Evolutionary conservation across 164 flowering plant genomes (phyloP).

Genomic region (Chimonanthus praecox): DNA sequence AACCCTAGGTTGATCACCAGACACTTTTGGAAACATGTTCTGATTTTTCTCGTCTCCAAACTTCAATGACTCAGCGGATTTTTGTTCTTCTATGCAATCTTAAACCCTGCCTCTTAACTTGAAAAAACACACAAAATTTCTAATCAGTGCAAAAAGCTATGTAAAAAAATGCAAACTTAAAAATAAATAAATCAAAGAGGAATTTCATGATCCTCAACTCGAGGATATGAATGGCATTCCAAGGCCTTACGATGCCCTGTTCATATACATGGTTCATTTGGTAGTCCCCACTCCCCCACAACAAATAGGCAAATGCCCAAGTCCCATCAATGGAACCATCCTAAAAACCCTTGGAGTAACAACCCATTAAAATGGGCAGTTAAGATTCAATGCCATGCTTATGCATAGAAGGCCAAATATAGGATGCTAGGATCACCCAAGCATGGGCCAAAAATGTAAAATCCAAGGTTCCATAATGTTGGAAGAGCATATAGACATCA

Average conservation of each 20-base stretch:
- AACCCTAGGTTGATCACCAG: slow-evolving; percentile 49
- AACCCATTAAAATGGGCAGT: no score
- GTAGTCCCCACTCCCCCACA: not conserved
- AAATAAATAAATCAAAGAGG: not conserved
- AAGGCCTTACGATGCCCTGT: not conserved
- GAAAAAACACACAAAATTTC: not conserved
- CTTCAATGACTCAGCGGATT: not conserved
- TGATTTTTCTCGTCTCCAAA: not conserved
- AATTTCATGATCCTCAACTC: not conserved
- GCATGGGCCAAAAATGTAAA: not conserved
- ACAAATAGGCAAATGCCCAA: not conserved
- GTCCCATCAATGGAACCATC: not conserved
- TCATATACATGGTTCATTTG: not conserved
- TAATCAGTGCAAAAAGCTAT: not conserved
- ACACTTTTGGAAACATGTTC: slow-evolving; percentile 55
- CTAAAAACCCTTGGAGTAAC: no score
- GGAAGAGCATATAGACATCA: no score
- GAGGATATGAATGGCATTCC: not conserved
- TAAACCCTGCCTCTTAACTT: slow-evolving; percentile 29
- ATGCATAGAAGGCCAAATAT: not conserved
- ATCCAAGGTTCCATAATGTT: not conserved
- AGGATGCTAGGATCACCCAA: not conserved
- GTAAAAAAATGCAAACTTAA: not conserved
- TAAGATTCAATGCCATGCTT: not conserved
- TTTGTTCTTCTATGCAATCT: slow-evolving; percentile 4